Evolutionary conservation across 106 monocot genomes (phyloP), one percentile per base, ranked within the genome.

Genomic region (Phalaenopsis equestris): DNA sequence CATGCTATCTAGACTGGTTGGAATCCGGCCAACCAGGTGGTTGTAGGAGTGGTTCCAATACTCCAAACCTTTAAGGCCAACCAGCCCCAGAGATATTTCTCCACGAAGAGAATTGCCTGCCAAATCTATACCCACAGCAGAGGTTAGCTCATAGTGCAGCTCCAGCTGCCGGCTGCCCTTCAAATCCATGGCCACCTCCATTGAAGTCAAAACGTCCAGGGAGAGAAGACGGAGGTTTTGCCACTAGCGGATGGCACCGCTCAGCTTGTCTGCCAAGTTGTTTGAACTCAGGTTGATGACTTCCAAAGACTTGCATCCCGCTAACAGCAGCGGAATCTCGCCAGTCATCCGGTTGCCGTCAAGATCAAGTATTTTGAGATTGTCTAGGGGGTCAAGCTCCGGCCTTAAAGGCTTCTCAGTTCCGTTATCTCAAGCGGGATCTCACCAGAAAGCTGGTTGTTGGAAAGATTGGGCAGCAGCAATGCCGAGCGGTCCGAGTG

Each of bases 271-370:
- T 1, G 55, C 77, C 41, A 99, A 84, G 42, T 83, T 73, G 75
- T 99, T 94, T 0, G 78, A 83, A 10, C 86, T 73, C 42, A 99
- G 84, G 41, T 94, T 83, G 21, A 94, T 94, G 23, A 91, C 79
- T 58, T 99, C 98, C 5, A 99, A 77, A 0, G 92, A 99, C 86
- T 88, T 89, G 87, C 94, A 92, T 10, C 92, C 98, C 0, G 98
- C 98, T 8, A 99, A 78, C 1, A 92, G 94, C 56, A 99, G 85
- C 0, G 98, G 94, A 67, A 99, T 89, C 89, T 99, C 98, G n/a
- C 98, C 98, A 23, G 94, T 84, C 65, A 99, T 84, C 21, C 78
- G 45, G 76, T 99, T 99, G 38, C 84, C 79, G 23, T 87, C 79
- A 11, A 99, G 43, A 67, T 89, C 91, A 6, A 99, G 86, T 15